Base-by-base conservation (phyloP, 2,329 filamentous ascomycete species). In the Pyricularia sp. region DNA sequence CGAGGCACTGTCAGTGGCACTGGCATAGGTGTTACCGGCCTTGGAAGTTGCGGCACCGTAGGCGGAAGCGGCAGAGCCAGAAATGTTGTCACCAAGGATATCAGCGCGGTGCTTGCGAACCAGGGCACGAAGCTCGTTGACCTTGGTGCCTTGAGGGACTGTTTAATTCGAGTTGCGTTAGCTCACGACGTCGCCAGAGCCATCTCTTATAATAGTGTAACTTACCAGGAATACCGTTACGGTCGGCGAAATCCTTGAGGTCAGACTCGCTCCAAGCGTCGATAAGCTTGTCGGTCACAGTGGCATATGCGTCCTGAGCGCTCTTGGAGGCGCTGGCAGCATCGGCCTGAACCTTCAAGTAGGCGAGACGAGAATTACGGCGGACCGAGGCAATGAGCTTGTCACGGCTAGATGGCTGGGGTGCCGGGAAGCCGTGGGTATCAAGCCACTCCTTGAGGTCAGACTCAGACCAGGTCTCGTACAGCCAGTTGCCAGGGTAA, bases 401-500 rank as follows among this genome's bases (percentile, higher is more conserved):
- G 80, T 98, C 94, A 70, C 95, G 92, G 70, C 84, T 89, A 66
- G 88, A 88, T 33, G 93, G 91, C 78, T 98, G 94, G 70, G 95
- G 94, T 68, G 87, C 92, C 14, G 92, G 90, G 79, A 94, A 89
- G 67, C 95, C 95, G 73, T 93, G 88, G 73, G 90, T 90, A 75
- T 98, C 95, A 65, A 97, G 90, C 91, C 92, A 99, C 73, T 92
- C 86, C 84, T 98, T 98, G 71, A 97, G 82, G 66, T 97, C 94
- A 72, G 94, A 97, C 72, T 97, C 92, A 68, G 92, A 90, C 95
- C 95, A 99, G 9, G 90, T 85, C 70, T 89, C 86, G 77, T 97
- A 99, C 63, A 98, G 83, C 95, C 95, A 98, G 81, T 97, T 88
- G 58, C 95, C 95, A 42, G 95, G 95, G 76, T 98, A 98, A n/a